Evolutionary conservation across 352 stramenopile species (phyloP).

Genomic region (Globisporangium uncinulatum): DNA sequence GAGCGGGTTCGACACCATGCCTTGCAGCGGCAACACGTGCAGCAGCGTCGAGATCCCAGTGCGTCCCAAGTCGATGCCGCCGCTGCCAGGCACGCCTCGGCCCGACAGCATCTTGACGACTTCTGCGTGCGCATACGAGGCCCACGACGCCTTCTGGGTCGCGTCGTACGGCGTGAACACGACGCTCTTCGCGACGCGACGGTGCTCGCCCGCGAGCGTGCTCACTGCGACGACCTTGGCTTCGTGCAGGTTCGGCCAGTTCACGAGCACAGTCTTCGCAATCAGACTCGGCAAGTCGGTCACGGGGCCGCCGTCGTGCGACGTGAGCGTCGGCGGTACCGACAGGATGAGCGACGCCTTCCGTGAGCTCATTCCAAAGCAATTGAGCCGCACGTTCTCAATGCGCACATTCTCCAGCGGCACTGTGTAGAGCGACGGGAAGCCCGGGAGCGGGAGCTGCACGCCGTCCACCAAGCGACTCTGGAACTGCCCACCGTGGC

Average conservation of each 20-base stretch:
- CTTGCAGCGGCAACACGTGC: conserved; percentile 85
- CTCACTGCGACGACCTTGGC: conserved; percentile 83
- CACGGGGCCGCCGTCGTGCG: conserved; percentile 10
- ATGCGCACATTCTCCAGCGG: conserved; percentile 48
- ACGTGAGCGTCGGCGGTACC: conserved; percentile 19
- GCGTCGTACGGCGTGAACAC: conserved; percentile 37
- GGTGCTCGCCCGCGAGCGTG: conserved; percentile 53
- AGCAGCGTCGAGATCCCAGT: conserved; percentile 56
- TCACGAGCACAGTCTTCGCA: conserved; percentile 88
- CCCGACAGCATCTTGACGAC: conserved; percentile 68
- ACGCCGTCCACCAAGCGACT: conserved; percentile 73
- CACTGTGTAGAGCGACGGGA: conserved; percentile 69
- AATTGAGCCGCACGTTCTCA: conserved; percentile 87
- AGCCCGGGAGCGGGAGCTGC: conserved; percentile 64
- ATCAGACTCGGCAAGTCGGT: conserved; percentile 35
- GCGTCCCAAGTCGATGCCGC: conserved; percentile 91
- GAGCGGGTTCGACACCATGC: conserved; percentile 92
- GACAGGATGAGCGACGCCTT: conserved; percentile 77
- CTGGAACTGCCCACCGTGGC: conserved; percentile 52
- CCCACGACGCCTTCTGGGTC: conserved; percentile 62
- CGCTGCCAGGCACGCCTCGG: conserved; percentile 76
- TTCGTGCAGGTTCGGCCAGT: conserved; percentile 99
- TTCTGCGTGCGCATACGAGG: conserved; percentile 60
- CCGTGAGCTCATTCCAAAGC: conserved; percentile 89
- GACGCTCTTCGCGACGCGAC: conserved; percentile 29